Base-by-base conservation (phyloP, 1,139 yeast species). In the Nematodospora anomalae region DNA sequence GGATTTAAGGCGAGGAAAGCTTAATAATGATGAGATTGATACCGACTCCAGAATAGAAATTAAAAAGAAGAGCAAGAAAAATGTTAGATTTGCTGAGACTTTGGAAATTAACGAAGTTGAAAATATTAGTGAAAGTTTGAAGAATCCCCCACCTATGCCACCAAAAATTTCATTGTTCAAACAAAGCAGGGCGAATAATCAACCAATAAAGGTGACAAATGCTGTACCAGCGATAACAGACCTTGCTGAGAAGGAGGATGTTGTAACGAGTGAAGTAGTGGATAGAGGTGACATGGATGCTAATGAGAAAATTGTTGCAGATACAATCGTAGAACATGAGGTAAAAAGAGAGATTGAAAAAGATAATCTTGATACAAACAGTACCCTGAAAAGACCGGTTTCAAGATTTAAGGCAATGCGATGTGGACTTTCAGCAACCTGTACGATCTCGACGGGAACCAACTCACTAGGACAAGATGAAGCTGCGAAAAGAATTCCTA, bases 71-170 rank as follows among this genome's bases (percentile, higher is more conserved):
- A 40, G 40, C n/a, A 64, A 63, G 44, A 77, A 78, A 46, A 55
- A 67, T 6, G 86, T 80, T 15, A 64, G 73, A 14, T 80, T 80
- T 57, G 71, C 80, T 1, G 62, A 70, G 2, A 54, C 58, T 2
- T 63, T 79, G 32, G 76, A 79, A 38, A 68, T 81, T n/a, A 76
- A 75, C 38, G 81, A 79, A 46, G 68, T 81, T 18, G 83, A 78
- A 35, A 76, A 74, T 49, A 63, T 79, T 11, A 78, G 81, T 53
- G 71, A 68, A 22, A 73, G 31, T n/a, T 37, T 48, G 29, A 70
- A 62, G 45, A 50, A 55, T 4, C 62, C 69, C n/a, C 36, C 39
- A 8, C 38, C 40, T 6, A 18, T 20, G 10, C 22, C 31, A 7
- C 23, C 35, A 4, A 46, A 40, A 27, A 35, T 38, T 14, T 48